Evolutionary conservation across 495 filamentous ascomycete species (phyloP).

Genomic region (Aspergillus nidulans): DNA sequence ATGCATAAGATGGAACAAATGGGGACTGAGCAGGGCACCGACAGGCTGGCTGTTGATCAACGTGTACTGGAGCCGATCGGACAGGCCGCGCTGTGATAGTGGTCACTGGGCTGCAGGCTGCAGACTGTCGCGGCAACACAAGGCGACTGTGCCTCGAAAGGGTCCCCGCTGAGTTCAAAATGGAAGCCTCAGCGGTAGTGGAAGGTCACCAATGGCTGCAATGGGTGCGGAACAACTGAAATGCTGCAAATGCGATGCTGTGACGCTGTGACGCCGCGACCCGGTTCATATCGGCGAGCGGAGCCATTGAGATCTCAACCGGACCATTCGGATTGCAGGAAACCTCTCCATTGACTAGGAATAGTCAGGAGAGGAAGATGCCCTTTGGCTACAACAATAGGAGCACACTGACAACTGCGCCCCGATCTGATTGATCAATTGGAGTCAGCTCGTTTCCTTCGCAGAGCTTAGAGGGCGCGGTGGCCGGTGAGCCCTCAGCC

Average conservation of each 20-base stretch:
- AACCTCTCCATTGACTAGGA: not conserved
- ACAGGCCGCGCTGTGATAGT: slow-evolving; percentile 1
- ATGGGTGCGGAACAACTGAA: not conserved
- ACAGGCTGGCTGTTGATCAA: too few species aligned
- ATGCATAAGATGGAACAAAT: not conserved
- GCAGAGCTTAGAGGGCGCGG: not conserved
- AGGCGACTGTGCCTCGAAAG: not conserved
- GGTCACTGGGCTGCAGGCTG: not conserved
- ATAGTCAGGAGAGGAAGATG: not conserved
- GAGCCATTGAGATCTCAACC: slow-evolving; percentile 1
- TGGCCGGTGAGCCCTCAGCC: slow-evolving; percentile 9
- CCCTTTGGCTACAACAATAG: too few species aligned
- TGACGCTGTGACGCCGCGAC: too few species aligned
- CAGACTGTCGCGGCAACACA: not conserved
- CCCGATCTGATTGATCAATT: not conserved
- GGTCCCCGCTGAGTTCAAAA: slow-evolving; percentile 1
- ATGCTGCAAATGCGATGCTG: not conserved
- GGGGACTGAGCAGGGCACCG: too few species aligned
- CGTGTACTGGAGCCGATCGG: not conserved
- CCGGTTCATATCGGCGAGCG: not conserved
- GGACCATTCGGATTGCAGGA: not conserved
- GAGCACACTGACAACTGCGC: too few species aligned
- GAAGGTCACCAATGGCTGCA: not conserved
- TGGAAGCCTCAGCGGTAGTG: not conserved
- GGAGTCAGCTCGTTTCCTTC: too few species aligned